Base-by-base conservation (phyloP, 345 rosid species). In the Firmiana major region DNA sequence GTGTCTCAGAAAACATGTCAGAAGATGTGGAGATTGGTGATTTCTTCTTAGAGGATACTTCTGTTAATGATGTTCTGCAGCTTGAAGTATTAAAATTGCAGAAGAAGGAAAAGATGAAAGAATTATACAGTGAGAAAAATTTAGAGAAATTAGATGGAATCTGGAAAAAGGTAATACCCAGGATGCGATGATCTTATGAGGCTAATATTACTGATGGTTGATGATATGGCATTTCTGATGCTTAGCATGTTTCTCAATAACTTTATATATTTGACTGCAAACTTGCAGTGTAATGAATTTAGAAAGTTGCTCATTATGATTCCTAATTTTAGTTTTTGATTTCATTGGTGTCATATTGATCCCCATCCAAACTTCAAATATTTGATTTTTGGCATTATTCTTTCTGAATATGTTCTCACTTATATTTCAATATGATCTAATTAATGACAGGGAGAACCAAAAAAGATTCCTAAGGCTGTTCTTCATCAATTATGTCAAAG, bases 401-500 rank as follows among this genome's bases (percentile, higher is more conserved):
- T 76, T 16, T 51, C 9, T 2, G 17, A 74, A 13, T 55, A 13
- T 42, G n/a, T 77, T 77, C 13, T 22, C 42, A 28, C 3, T 28
- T 34, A 28, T 55, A 71, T 40, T 72, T 57, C 51, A 26, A 7
- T 59, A 62, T 87, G 76, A 75, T 87, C 55, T 68, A 45, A 22
- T 22, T 67, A 67, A 67, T 45, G 73, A 22, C 34, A 93, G 98
- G 98, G 97, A 36, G 97, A 94, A 76, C 84, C 86, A 17, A 83
- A 77, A 63, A 94, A 85, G 81, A 88, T 87, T 66, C 97, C 97
- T 2, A 94, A 93, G 82, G 97, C 97, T 74, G 84, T 91, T 80
- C 93, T 94, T 74, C 98, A 94, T 83, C 95, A 91, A 69, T 78
- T 94, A 78, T 94, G 98, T 85, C 97, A 93, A 86, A 87, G 88